Conservation (phyloP, 352 stramenopile genomes). For the Phytophthora pistaciae region DNA sequence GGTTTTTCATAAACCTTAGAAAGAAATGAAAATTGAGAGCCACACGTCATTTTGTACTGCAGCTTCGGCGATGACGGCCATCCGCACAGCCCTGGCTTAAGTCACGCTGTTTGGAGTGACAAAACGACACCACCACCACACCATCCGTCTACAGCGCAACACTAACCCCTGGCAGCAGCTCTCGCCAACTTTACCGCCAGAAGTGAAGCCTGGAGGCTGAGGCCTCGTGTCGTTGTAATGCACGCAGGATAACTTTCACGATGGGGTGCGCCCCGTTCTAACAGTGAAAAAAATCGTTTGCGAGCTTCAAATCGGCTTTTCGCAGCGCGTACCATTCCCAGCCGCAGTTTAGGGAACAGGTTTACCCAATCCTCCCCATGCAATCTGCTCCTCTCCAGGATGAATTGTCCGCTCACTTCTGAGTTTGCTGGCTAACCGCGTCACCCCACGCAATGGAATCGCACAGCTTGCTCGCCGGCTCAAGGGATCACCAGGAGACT, state of each 20-base stretch:
- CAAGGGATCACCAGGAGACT: constrained; percentile 18
- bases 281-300: constrained; percentile 28
- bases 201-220: not conserved
- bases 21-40: no score
- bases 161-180: constrained; percentile 6
- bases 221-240: constrained; percentile 14
- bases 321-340: constrained; percentile 2
- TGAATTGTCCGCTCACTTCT: constrained; percentile 14
- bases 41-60: no score
- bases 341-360: constrained; percentile 1
- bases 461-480: constrained; percentile 12
- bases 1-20: no score
- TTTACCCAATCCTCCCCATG: constrained; percentile 4
- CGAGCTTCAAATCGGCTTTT: constrained; percentile 9
- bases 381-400: constrained; percentile 8
- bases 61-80: not conserved
- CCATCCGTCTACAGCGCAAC: constrained; percentile 5
- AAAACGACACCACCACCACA: not conserved
- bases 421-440: constrained; percentile 11
- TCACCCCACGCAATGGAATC: constrained; percentile 14
- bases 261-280: constrained; percentile 26
- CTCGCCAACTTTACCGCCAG: not conserved
- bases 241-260: constrained; percentile 10
- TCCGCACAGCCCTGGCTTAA: not conserved
- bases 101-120: not conserved